These are phyloP conservation scores for Ascochyta koolunga DNA, from an alignment of 2,329 filamentous ascomycete species.

Conservation along the genomic window DNA sequence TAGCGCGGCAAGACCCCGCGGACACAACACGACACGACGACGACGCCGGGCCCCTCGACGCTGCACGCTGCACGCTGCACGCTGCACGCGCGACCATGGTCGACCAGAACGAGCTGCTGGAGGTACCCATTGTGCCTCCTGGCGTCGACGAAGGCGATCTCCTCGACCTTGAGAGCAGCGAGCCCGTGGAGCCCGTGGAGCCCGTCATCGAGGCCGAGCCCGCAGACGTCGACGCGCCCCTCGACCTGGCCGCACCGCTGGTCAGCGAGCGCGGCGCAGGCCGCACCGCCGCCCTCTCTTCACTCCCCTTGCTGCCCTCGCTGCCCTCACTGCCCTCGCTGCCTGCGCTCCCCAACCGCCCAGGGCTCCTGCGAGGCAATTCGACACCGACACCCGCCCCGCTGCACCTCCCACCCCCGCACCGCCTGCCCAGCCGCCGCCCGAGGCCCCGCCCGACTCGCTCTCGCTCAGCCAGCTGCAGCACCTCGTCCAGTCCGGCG, in stretches of 20 bases:
- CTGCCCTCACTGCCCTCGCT: too few relatives aligned
- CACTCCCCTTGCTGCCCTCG: too few relatives aligned
- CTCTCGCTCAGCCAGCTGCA: constrained; percentile 56
- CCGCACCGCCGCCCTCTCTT: too few relatives aligned
- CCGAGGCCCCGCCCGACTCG: constrained; percentile 44
- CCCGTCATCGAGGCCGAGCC: constrained; percentile 42
- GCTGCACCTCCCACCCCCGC: constrained; percentile 53
- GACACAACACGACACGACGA: constrained; percentile 17
- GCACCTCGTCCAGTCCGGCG: constrained; percentile 51
- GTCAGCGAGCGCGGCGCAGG: too few relatives aligned
- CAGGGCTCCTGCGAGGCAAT: constrained; percentile 48
- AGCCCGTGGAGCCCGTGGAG: constrained; percentile 17
- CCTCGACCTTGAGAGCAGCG: constrained; percentile 35
- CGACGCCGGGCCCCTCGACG: constrained; percentile 11
- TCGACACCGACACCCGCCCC: constrained; percentile 50
- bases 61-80: constrained; percentile 17
- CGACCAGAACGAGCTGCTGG: constrained; percentile 30
- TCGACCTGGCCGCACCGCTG: too few relatives aligned
- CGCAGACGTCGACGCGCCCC: constrained; percentile 38
- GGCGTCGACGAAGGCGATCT: constrained; percentile 48
- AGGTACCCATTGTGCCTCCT: constrained; percentile 42
- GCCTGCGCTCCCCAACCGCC: constrained; percentile 30
- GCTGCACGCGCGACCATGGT: constrained; percentile 31
- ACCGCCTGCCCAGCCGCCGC: constrained; percentile 39
- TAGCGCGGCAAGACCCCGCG: constrained; percentile 24